Conservation (phyloP, 164 flowering plant genomes). For the Tinospora cordifolia region DNA sequence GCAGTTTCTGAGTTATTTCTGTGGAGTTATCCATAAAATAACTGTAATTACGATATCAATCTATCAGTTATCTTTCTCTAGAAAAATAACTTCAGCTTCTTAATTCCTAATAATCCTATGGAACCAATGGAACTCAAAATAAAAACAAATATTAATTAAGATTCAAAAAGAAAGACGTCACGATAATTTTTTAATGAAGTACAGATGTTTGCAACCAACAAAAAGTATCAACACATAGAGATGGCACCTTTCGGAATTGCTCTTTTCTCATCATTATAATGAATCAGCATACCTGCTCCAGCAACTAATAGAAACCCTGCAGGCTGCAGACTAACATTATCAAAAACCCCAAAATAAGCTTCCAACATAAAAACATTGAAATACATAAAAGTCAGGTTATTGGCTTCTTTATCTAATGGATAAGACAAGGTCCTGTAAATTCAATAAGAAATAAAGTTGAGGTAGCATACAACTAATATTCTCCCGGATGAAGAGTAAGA, state of each 20-base stretch:
- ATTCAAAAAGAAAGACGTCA: not conserved
- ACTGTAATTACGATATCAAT: too few relatives aligned
- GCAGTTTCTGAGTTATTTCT: too few relatives aligned
- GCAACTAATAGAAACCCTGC: slow-evolving; percentile 39
- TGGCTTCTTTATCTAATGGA: not conserved
- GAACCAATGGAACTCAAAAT: not conserved
- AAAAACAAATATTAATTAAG: not conserved
- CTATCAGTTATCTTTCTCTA: too few relatives aligned
- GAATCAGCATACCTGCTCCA: slow-evolving; percentile 47
- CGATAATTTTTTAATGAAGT: not conserved
- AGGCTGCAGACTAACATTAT: slow-evolving; percentile 44
- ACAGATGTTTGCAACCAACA: not conserved
- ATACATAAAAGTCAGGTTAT: not conserved
- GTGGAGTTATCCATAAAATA: too few relatives aligned
- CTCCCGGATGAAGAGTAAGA: slow-evolving; percentile 31
- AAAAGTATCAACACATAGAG: not conserved
- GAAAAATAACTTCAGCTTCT: too few relatives aligned
- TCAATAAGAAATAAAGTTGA: slow-evolving; percentile 3
- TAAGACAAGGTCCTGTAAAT: not conserved
- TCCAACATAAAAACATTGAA: not conserved
- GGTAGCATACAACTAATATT: slow-evolving; percentile 37
- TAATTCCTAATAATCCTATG: too few relatives aligned
- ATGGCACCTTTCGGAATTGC: slow-evolving; percentile 56
- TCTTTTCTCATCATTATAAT: slow-evolving; percentile 73
- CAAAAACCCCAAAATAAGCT: not conserved